These are phyloP conservation scores for Cryptomeria japonica DNA, from an alignment of 75 land plant species.

Conservation along the genomic window DNA sequence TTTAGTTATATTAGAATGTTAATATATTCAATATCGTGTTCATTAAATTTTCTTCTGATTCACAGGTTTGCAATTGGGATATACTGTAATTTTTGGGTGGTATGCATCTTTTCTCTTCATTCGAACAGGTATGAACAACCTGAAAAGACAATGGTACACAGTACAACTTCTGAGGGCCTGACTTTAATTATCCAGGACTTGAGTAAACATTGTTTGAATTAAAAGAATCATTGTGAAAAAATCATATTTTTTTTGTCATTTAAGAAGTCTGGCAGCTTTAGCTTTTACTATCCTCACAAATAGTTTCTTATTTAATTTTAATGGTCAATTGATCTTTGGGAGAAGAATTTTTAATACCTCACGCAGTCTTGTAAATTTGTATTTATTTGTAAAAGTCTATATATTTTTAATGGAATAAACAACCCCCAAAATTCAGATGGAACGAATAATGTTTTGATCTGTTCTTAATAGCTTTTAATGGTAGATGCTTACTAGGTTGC, in stretches of 20 bases:
- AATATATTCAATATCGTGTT: too few relatives aligned
- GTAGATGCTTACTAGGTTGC: not conserved
- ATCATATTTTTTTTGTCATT: not conserved
- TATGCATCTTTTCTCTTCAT: constrained; percentile 87
- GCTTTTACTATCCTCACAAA: not conserved
- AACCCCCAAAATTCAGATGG: not conserved
- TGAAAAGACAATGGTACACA: not conserved
- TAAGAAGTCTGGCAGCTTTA: not conserved
- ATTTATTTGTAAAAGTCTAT: not conserved
- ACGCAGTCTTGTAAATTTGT: not conserved
- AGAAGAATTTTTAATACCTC: not conserved
- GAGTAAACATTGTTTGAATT: not conserved
- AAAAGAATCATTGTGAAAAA: not conserved
- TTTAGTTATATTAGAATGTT: not conserved
- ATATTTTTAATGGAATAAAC: not conserved
- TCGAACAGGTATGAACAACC: constrained; percentile 64
- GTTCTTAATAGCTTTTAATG: not conserved
- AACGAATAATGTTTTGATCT: not conserved
- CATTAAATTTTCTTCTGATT: not conserved
- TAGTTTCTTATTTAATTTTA: not conserved
- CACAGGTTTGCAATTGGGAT: constrained; percentile 83
- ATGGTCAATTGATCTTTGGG: not conserved
- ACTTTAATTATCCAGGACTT: not conserved
- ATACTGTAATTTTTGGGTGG: constrained; percentile 91
- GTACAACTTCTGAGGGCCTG: not conserved